A percentile compares a stretch with the other conserved stretches of the same genome.
Evolutionary conservation across 345 rosid species (phyloP).

Genomic region (Eucalyptus leucophloia): DNA sequence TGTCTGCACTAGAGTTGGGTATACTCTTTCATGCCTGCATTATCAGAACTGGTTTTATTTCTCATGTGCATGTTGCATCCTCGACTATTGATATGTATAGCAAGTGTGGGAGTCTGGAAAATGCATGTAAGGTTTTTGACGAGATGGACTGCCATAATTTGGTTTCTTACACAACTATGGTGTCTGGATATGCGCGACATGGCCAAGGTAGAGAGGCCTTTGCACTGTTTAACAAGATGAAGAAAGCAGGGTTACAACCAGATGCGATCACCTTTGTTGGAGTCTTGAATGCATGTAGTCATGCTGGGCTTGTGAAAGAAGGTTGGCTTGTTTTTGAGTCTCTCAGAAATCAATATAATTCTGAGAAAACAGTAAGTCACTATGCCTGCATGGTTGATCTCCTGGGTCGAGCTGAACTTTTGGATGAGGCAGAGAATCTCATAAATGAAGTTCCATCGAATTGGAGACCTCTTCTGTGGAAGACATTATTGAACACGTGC

Average conservation of each 20-base stretch:
- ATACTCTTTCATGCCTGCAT: not conserved
- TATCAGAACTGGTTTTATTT: not conserved
- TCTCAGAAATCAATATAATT: not conserved
- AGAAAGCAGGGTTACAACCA: not conserved
- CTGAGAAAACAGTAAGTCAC: not conserved
- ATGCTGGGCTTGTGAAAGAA: conserved; percentile 1
- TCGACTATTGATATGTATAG: not conserved
- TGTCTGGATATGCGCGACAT: not conserved
- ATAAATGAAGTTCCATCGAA: not conserved
- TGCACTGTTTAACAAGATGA: not conserved
- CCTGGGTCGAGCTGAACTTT: not conserved
- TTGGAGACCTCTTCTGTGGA: not conserved
- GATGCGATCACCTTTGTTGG: not conserved
- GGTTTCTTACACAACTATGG: not conserved
- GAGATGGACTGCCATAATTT: not conserved
- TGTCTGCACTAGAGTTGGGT: not conserved
- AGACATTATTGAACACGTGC: not conserved
- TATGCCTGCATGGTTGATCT: conserved; percentile 1
- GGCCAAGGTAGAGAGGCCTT: not conserved
- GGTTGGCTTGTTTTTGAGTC: not conserved
- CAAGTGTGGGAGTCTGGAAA: not conserved
- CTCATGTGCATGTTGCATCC: not conserved
- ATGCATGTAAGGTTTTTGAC: conserved; percentile 26
- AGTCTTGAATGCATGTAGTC: not conserved
- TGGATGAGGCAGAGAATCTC: not conserved